A percentile compares a stretch with the other conserved stretches of the same genome.
phyloP scores from a whole-genome alignment of 2,329 filamentous ascomycete genomes.

The Phialocephala subalpina region DNA sequence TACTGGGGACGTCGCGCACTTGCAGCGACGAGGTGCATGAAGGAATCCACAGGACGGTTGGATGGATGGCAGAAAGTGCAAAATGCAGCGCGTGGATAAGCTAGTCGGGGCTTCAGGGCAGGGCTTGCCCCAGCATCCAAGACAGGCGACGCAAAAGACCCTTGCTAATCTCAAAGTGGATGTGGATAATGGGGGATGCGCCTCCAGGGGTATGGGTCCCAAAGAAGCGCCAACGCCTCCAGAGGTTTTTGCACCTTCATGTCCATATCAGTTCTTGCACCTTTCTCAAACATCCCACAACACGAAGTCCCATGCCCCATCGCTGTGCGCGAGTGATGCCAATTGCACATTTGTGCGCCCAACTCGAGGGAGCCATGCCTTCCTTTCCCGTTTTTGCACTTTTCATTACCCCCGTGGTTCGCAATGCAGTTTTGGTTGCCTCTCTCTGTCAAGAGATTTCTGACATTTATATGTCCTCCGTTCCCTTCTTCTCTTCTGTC shows the following conservation, averaged over 20 bases:
- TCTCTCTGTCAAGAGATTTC: neutral
- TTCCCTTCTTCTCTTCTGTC: neutral
- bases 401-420: neutral
- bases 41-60: slow-evolving; percentile 19
- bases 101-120: no score
- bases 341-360: neutral
- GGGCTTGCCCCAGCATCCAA: no score
- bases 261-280: neutral
- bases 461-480: neutral
- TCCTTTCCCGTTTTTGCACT: neutral
- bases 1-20: slow-evolving; percentile 34
- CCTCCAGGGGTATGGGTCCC: neutral
- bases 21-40: slow-evolving; percentile 36
- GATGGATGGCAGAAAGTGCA: neutral
- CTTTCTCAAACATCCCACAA: neutral
- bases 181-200: no score
- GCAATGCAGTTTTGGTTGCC: neutral
- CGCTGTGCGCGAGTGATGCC: neutral
- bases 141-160: no score
- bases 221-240: no score
- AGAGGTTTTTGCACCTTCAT: slow-evolving; percentile 6
- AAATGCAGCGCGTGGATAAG: slow-evolving; percentile 3
- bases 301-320: neutral
- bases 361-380: neutral
- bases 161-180: no score